Percentiles rank a stretch among this genome's conserved stretches.
Evolutionary conservation across 768 basidiomycete species (phyloP).

Genomic region (Boletus patriciae): DNA sequence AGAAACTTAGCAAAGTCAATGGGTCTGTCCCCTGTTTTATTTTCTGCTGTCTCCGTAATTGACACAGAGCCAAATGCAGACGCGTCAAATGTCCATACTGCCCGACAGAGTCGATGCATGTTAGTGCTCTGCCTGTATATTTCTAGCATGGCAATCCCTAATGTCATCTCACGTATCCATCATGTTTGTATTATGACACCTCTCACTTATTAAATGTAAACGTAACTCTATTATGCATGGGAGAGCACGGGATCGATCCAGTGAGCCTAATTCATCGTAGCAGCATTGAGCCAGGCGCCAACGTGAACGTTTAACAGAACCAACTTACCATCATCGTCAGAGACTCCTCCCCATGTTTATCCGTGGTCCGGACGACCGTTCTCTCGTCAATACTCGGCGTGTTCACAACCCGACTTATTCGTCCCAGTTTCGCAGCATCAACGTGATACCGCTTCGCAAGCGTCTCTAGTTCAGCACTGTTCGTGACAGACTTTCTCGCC

Average conservation of each 20-base stretch:
- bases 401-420: slow-evolving; percentile 56
- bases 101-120: slow-evolving; percentile 70
- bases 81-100: slow-evolving; percentile 98
- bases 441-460: slow-evolving; percentile 57
- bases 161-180: slow-evolving; percentile 3
- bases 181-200: slow-evolving; percentile 9
- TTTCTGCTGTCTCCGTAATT: not conserved
- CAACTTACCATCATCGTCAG: slow-evolving; percentile 49
- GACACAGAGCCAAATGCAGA: slow-evolving; percentile 38
- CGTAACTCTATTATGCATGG: not conserved
- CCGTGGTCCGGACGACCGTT: slow-evolving; percentile 43
- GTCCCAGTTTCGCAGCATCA: slow-evolving; percentile 51
- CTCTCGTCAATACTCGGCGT: slow-evolving; percentile 59
- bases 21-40: slow-evolving; percentile 53
- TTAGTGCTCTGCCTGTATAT: slow-evolving; percentile 59
- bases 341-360: slow-evolving; percentile 58
- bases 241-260: slow-evolving; percentile 28
- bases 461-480: slow-evolving; percentile 43
- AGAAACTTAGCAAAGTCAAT: slow-evolving; percentile 83
- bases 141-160: slow-evolving; percentile 43
- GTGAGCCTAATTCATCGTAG: slow-evolving; percentile 21
- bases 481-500: slow-evolving; percentile 51
- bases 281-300: not conserved
- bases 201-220: not conserved
- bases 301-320: not conserved